Base-by-base conservation (phyloP, 208 protist species). In the Leishmania amazonensis region DNA sequence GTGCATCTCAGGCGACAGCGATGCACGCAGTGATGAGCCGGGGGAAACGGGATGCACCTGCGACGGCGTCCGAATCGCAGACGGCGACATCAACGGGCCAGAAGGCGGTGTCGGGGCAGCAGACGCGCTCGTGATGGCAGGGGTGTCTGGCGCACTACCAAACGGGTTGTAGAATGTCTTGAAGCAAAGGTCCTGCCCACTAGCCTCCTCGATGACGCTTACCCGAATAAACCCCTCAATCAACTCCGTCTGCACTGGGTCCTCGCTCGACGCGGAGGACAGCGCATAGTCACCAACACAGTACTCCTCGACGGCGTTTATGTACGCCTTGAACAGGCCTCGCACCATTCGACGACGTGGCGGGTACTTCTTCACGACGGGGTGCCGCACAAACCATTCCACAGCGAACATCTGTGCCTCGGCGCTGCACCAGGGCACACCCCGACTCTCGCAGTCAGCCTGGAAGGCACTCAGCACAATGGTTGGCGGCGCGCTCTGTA, bases 141-240 rank as follows among this genome's bases (percentile, higher is more conserved):
- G 71, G 31, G 53, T 76, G 24, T 76, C 79, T 53, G 53, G 8
- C n/a, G 58, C 75, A 35, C 40, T 71, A 1, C 83, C 83, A 67
- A 89, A 85, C 35, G 83, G 80, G 75, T 91, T 91, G 75, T 87
- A 90, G 74, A 94, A 96, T 24, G 83, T 92, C 80, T 95, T 95
- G 85, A 91, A 96, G 84, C 93, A 95, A 76, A 89, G 81, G 2
- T 71, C 67, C 7, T 77, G 67, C 60, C 85, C 87, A 13, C 31
- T 71, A 4, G 9, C n/a, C 8, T 80, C 73, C 31, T 77, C 51
- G 1, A 64, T 72, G 17, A 88, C 76, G 77, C 82, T 88, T 68
- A 85, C 47, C 31, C 80, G 78, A 83, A 97, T 94, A 80, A 89
- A 92, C 17, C 87, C 90, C 57, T 93, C 85, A 85, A 97, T 91